Conservation (phyloP, 257 asterid species). For the Eustoma russellianum region DNA sequence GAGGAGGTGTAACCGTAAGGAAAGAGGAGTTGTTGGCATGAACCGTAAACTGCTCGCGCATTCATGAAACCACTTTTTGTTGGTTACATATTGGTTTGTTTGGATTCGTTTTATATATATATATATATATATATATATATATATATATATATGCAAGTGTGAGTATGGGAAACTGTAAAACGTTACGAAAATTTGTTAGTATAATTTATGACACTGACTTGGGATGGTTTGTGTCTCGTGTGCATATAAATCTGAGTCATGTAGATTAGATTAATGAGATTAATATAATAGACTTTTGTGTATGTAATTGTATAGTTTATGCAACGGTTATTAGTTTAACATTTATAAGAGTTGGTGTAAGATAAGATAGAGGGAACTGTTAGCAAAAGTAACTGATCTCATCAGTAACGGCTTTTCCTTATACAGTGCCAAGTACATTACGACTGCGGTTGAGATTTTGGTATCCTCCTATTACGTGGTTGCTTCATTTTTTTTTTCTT, state of each 20-base stretch:
- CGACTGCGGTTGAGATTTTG: conserved; percentile 32
- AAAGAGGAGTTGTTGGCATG: conserved; percentile 46
- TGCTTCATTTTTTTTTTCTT: no score
- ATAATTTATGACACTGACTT: no score
- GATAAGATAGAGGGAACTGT: conserved; percentile 1
- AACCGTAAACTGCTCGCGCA: conserved; percentile 54
- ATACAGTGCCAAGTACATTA: conserved; percentile 21
- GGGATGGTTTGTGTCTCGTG: no score
- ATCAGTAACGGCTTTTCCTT: conserved; percentile 25
- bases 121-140: not conserved
- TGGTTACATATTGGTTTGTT: conserved; percentile 29
- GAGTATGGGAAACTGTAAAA: no score
- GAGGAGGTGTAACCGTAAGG: conserved; percentile 30
- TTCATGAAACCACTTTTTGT: conserved; percentile 27
- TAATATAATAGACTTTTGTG: not conserved
- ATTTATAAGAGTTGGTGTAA: not conserved
- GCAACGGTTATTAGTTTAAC: not conserved
- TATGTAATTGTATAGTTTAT: not conserved
- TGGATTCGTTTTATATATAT: not conserved
- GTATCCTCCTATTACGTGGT: no score
- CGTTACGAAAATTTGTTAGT: no score
- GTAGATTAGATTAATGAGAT: not conserved
- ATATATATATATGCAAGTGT: not conserved
- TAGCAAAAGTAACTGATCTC: conserved; percentile 16
- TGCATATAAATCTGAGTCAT: no score